These are phyloP conservation scores for Phytophthora palmivora DNA, from an alignment of 352 stramenopile species.

Conservation along the genomic window DNA sequence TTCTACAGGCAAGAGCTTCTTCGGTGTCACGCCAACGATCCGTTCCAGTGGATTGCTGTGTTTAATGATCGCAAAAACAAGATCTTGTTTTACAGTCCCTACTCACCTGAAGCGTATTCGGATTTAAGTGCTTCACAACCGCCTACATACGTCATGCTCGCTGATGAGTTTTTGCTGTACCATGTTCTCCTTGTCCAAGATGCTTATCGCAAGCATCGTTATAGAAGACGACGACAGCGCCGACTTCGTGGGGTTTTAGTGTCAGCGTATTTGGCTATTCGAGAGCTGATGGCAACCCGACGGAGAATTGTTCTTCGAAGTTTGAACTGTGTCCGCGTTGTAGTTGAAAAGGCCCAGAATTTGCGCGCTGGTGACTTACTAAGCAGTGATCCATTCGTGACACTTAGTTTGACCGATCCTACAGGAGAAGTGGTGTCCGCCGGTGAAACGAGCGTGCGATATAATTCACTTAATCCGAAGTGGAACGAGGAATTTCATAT, in stretches of 20 bases:
- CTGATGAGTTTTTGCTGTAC: conserved; percentile 63
- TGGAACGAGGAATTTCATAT: conserved; percentile 84
- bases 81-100: conserved; percentile 65
- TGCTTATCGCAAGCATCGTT: conserved; percentile 50
- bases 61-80: conserved; percentile 61
- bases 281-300: conserved; percentile 35
- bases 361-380: conserved; percentile 63
- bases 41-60: conserved; percentile 62
- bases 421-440: conserved; percentile 41
- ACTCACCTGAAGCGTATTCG: conserved; percentile 17
- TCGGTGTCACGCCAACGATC: conserved; percentile 36
- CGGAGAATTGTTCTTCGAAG: conserved; percentile 29
- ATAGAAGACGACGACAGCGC: conserved; percentile 27
- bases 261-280: conserved; percentile 34
- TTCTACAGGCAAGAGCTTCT: conserved; percentile 21
- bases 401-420: conserved; percentile 37
- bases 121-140: conserved; percentile 26
- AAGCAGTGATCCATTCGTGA: conserved; percentile 72
- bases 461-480: conserved; percentile 60
- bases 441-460: conserved; percentile 57
- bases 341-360: conserved; percentile 55
- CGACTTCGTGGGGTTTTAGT: conserved; percentile 42
- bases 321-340: conserved; percentile 70
- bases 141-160: conserved; percentile 59
- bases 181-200: conserved; percentile 77